phyloP scores from a whole-genome alignment of 2,329 filamentous ascomycete genomes.

The Beauveria asiatica region DNA sequence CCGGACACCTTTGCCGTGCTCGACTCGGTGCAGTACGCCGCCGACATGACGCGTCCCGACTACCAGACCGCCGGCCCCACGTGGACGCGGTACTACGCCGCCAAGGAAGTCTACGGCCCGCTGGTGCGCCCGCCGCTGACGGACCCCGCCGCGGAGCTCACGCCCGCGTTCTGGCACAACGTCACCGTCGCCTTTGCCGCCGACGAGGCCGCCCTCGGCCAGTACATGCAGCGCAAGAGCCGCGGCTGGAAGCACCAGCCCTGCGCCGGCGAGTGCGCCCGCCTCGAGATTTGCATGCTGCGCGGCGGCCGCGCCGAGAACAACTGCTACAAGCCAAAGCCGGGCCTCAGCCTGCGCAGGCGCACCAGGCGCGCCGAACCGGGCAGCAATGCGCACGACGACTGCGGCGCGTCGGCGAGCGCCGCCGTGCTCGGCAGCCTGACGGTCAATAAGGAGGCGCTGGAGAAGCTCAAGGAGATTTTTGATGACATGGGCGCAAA shows the following conservation, averaged over 20 bases:
- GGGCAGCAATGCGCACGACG: constrained; percentile 16
- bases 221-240: constrained; percentile 38
- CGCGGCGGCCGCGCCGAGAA: constrained; percentile 43
- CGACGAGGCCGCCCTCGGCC: constrained; percentile 34
- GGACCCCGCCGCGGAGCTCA: constrained; percentile 35
- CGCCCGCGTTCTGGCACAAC: constrained; percentile 51
- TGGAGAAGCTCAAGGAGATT: constrained; percentile 18
- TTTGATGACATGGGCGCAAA: neutral
- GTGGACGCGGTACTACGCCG: constrained; percentile 50
- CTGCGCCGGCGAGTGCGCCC: constrained; percentile 35
- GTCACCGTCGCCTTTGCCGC: constrained; percentile 40
- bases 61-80: constrained; percentile 37
- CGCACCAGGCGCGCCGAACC: constrained; percentile 21
- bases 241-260: constrained; percentile 34
- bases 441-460: constrained; percentile 17
- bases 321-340: constrained; percentile 36
- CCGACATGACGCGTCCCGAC: constrained; percentile 37
- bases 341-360: constrained; percentile 23
- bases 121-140: constrained; percentile 33
- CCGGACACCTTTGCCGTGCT: constrained; percentile 47
- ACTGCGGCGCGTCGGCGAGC: constrained; percentile 23
- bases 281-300: constrained; percentile 41
- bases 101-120: constrained; percentile 43
- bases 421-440: constrained; percentile 21
- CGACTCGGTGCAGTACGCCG: constrained; percentile 45